Base-by-base conservation (phyloP, 257 asterid genomes). In the Solanum commersonii region DNA sequence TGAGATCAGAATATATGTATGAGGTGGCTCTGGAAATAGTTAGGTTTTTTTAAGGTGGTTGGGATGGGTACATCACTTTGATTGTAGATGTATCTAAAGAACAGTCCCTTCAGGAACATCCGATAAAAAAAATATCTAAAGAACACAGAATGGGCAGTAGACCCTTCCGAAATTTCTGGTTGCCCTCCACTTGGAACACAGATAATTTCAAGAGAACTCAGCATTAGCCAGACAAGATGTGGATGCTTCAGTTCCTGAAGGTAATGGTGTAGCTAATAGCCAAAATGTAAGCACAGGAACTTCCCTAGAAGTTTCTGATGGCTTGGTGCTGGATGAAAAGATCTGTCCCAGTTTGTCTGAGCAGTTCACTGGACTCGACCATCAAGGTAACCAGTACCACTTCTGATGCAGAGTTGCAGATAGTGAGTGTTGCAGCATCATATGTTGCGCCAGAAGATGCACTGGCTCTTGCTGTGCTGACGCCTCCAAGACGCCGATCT, bases 401-500 rank as follows among this genome's bases (percentile, higher is more conserved):
- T 34, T 34, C 35, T 34, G 35, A 34, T 34, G 35, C 35, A 34
- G 35, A 34, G 35, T 34, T 34, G 84, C 89, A 78, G 77, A 90
- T 83, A 68, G 92, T 70, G 76, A 90, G 71, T 91, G 87, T 91
- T 34, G 37, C 90, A 49, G 52, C 85, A 85, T 60, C 88, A 44
- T 63, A 90, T 83, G 85, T 73, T 91, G 89, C 74, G 73, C 73
- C 77, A 86, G 77, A 37, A 25, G 93, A 89, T 85, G 89, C 88
- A 74, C 87, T 87, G 71, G 88, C 87, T 85, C 88, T 84, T 90
- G 90, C 93, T 84, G 91, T 52, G 85, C 88, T 90, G 72, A 38
- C 90, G 38, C 90, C 93, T 88, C 42, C 94, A 23, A 93, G 89
- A 90, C 93, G 93, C 84, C 93, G 91, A 87, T 90, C 96, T 31